phyloP scores from a whole-genome alignment of 2,329 filamentous ascomycete genomes.

The Aphanocladium album region DNA sequence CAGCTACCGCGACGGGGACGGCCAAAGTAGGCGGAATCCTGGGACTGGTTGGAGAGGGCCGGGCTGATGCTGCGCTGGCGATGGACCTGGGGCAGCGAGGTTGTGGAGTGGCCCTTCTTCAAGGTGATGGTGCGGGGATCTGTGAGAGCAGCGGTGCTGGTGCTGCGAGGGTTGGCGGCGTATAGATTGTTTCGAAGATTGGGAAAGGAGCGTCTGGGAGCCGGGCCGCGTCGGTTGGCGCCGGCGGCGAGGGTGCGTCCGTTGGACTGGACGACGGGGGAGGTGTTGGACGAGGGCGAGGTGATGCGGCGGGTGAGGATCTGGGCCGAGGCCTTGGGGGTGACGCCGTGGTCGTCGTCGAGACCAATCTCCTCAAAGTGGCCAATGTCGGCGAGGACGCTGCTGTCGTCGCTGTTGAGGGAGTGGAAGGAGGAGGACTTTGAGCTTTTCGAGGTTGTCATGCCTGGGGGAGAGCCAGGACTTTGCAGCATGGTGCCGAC shows the following conservation, averaged over 20 bases:
- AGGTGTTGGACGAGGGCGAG: slow-evolving; percentile 12
- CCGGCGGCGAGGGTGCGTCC: slow-evolving; percentile 27
- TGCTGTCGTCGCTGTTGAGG: slow-evolving; percentile 68
- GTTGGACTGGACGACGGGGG: slow-evolving; percentile 18
- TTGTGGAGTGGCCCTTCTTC: slow-evolving; percentile 27
- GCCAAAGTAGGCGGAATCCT: slow-evolving; percentile 34
- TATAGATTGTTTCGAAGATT: slow-evolving; percentile 42
- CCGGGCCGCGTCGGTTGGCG: slow-evolving; percentile 22
- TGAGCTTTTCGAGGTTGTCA: slow-evolving; percentile 80
- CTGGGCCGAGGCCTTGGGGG: slow-evolving; percentile 45
- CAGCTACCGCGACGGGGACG: slow-evolving; percentile 59
- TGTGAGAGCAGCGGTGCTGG: slow-evolving; percentile 36
- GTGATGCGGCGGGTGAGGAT: slow-evolving; percentile 32
- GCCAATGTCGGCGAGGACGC: slow-evolving; percentile 64
- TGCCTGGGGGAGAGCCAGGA: slow-evolving; percentile 46
- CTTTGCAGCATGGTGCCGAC: slow-evolving; percentile 25
- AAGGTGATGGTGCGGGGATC: slow-evolving; percentile 29
- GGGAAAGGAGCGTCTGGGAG: slow-evolving; percentile 39
- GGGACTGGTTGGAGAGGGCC: slow-evolving; percentile 39
- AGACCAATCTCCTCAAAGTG: slow-evolving; percentile 94
- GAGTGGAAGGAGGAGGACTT: slow-evolving; percentile 88
- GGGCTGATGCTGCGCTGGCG: slow-evolving; percentile 50
- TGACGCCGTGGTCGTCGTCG: slow-evolving; percentile 50
- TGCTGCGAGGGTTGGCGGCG: slow-evolving; percentile 46
- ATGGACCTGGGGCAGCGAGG: slow-evolving; percentile 33